Evolutionary conservation across 441 rosid genomes (phyloP).

Genomic region (Sinapis alba): DNA sequence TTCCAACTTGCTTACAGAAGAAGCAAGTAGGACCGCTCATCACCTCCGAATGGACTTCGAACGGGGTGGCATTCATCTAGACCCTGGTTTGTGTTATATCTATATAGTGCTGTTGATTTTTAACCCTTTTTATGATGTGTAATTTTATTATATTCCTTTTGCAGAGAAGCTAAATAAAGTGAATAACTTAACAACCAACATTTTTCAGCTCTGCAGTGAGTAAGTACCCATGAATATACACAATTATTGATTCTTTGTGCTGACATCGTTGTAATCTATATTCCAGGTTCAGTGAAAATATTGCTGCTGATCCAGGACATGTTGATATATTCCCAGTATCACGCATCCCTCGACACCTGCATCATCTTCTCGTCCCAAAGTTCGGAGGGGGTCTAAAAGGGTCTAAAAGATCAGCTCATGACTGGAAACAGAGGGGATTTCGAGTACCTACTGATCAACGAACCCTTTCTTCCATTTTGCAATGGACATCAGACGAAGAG

Average conservation of each 20-base stretch:
- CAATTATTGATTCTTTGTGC: not conserved
- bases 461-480: constrained; percentile 67
- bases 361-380: constrained; percentile 58
- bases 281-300: constrained; percentile 79
- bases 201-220: constrained; percentile 73
- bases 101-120: constrained; percentile 15
- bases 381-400: constrained; percentile 34
- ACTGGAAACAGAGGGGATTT: constrained; percentile 62
- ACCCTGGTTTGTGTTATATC: constrained; percentile 50
- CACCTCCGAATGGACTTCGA: constrained; percentile 81
- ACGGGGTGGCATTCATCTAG: constrained; percentile 95
- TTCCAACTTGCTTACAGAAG: constrained; percentile 61
- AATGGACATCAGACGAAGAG: constrained; percentile 80
- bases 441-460: constrained; percentile 68
- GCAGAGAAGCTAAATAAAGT: constrained; percentile 83
- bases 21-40: constrained; percentile 84
- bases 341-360: constrained; percentile 71
- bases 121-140: constrained; percentile 13
- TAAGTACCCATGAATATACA: constrained; percentile 45
- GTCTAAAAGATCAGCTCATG: constrained; percentile 41
- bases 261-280: constrained; percentile 23
- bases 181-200: constrained; percentile 69
- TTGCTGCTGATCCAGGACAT: constrained; percentile 73
- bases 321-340: constrained; percentile 84
- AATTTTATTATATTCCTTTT: constrained; percentile 6